These are phyloP conservation scores for Hypoxylon subgilvum DNA, from an alignment of 495 filamentous ascomycete species.

Conservation along the genomic window DNA sequence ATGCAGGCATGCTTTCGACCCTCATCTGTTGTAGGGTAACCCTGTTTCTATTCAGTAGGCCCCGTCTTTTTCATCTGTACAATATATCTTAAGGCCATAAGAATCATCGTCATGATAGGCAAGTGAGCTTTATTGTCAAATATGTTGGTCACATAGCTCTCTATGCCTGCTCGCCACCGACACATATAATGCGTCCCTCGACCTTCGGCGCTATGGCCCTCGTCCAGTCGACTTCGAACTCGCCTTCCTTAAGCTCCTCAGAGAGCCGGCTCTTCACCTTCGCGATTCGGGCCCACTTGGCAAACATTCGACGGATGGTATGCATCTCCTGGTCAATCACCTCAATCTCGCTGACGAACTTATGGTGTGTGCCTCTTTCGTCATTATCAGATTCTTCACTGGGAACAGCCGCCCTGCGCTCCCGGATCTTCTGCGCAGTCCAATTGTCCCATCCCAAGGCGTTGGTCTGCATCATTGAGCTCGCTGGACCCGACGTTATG, in stretches of 20 bases:
- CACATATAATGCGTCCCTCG: conserved; percentile 71
- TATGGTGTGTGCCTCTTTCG: conserved; percentile 37
- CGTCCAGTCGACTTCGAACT: conserved; percentile 77
- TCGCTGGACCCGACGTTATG: conserved; percentile 37
- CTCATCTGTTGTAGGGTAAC: no score
- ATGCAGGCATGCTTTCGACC: no score
- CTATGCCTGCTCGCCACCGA: conserved; percentile 30
- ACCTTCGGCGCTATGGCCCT: conserved; percentile 74
- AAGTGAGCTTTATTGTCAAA: background rate
- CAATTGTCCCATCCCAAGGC: conserved; percentile 48
- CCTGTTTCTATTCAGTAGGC: background rate
- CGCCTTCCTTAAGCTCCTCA: conserved; percentile 56
- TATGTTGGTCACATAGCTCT: background rate
- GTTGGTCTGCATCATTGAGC: conserved; percentile 15
- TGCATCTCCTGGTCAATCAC: conserved; percentile 46
- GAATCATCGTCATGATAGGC: conserved; percentile 3
- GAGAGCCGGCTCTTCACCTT: conserved; percentile 59
- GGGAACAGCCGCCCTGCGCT: conserved; percentile 39
- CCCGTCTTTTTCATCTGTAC: background rate
- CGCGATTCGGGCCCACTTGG: conserved; percentile 76
- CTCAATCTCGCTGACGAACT: conserved; percentile 32
- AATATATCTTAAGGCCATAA: conserved; percentile 5
- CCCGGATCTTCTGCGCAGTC: conserved; percentile 53
- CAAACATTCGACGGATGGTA: conserved; percentile 65
- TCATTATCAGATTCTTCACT: conserved; percentile 46